A percentile compares a stretch with the other conserved stretches of the same genome.
Evolutionary conservation across 306 rosid species (phyloP).

Genomic region (Cicer cuneatum): DNA sequence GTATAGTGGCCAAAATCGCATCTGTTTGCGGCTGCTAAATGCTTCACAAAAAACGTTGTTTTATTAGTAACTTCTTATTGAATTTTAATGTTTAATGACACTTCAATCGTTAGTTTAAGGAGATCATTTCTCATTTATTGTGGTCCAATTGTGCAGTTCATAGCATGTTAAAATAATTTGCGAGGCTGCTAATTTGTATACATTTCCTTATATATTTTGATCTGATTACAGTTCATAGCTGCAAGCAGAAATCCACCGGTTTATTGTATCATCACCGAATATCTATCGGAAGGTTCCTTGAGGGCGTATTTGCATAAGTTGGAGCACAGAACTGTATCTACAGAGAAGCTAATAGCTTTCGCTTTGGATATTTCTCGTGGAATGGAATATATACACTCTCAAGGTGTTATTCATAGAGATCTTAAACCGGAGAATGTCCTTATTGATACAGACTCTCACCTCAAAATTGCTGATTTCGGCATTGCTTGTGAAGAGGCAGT

Average conservation of each 20-base stretch:
- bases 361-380: slow-evolving; percentile 90
- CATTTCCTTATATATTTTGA: slow-evolving; percentile 41
- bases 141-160: slow-evolving; percentile 48
- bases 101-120: neutral
- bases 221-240: slow-evolving; percentile 74
- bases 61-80: neutral
- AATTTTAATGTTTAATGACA: neutral
- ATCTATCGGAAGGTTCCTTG: slow-evolving; percentile 81
- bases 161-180: slow-evolving; percentile 39
- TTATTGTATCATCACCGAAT: slow-evolving; percentile 85
- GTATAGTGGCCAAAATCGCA: neutral
- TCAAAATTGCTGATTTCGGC: slow-evolving; percentile 96
- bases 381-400: slow-evolving; percentile 90
- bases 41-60: neutral
- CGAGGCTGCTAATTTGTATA: slow-evolving; percentile 8
- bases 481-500: slow-evolving; percentile 83
- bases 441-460: slow-evolving; percentile 59
- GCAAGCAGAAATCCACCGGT: slow-evolving; percentile 86
- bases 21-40: neutral
- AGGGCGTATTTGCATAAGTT: slow-evolving; percentile 85
- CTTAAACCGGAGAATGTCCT: slow-evolving; percentile 94
- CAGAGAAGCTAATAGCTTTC: slow-evolving; percentile 57
- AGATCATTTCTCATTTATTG: slow-evolving; percentile 34
- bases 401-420: slow-evolving; percentile 88
- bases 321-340: slow-evolving; percentile 63